phyloP scores from a whole-genome alignment of 2,329 filamentous ascomycete genomes.

The Dactylellina haptotyla region DNA sequence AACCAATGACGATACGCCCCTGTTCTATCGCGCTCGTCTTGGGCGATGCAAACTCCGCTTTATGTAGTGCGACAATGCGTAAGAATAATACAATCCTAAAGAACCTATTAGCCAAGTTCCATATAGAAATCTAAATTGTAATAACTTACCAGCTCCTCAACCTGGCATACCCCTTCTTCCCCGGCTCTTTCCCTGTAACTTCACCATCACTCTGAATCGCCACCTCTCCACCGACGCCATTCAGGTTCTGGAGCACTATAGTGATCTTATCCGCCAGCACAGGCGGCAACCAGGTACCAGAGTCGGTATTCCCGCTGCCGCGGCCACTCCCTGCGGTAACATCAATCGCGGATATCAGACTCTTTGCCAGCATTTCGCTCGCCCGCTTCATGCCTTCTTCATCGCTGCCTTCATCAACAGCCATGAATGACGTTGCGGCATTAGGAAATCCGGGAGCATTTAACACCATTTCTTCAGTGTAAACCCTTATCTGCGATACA shows the following conservation, averaged over 20 bases:
- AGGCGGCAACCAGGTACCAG: constrained; percentile 54
- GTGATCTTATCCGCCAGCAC: constrained; percentile 58
- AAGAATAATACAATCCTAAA: constrained; percentile 56
- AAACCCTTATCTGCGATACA: constrained; percentile 56
- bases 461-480: constrained; percentile 57
- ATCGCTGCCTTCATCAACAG: constrained; percentile 51
- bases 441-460: constrained; percentile 55
- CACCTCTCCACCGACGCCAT: constrained; percentile 31
- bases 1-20: constrained; percentile 55
- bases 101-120: constrained; percentile 12
- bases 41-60: constrained; percentile 54
- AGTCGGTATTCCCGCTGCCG: constrained; percentile 30
- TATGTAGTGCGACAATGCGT: constrained; percentile 56
- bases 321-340: constrained; percentile 55
- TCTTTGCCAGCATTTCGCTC: constrained; percentile 56
- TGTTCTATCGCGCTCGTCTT: constrained; percentile 55
- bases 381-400: constrained; percentile 54
- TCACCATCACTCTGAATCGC: constrained; percentile 48
- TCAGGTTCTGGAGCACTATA: constrained; percentile 54
- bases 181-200: constrained; percentile 41
- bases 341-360: constrained; percentile 57
- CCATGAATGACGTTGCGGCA: constrained; percentile 49
- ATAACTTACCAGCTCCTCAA: constrained; percentile 55
- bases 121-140: constrained; percentile 33
- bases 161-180: constrained; percentile 40